A percentile compares a stretch with the other conserved stretches of the same genome.
Conservation (phyloP, 1,284 basidiomycete genomes). For the Neonothopanus nambi region DNA sequence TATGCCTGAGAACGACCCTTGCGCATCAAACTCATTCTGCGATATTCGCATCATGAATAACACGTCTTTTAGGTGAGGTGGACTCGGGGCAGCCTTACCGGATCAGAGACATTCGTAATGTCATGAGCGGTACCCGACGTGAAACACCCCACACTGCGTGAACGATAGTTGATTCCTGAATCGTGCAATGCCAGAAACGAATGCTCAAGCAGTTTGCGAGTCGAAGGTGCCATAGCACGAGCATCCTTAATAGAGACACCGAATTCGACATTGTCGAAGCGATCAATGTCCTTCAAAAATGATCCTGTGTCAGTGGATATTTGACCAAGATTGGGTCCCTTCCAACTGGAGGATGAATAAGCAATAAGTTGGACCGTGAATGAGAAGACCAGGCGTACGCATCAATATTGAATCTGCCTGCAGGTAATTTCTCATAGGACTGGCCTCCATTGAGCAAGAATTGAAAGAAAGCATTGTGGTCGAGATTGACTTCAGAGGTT, state of each 20-base stretch:
- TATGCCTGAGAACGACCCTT: conserved; percentile 26
- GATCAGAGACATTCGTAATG: conserved; percentile 8
- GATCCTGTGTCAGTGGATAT: conserved; percentile 27
- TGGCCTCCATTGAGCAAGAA: conserved; percentile 30
- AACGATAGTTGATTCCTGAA: conserved; percentile 38
- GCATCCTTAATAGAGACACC: conserved; percentile 33
- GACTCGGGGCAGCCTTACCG: not conserved
- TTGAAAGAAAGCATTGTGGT: conserved; percentile 28
- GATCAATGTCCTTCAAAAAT: conserved; percentile 32
- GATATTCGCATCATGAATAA: not conserved
- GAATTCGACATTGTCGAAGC: conserved; percentile 36
- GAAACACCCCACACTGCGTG: conserved; percentile 34
- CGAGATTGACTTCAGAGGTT: conserved; percentile 24
- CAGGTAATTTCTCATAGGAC: conserved; percentile 30
- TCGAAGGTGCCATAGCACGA: conserved; percentile 21
- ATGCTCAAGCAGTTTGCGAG: conserved; percentile 33
- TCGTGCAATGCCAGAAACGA: conserved; percentile 35
- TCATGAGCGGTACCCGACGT: conserved; percentile 26
- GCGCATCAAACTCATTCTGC: conserved; percentile 31
- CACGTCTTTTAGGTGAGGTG: not conserved
- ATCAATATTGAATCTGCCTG: conserved; percentile 29
- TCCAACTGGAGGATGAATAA: conserved; percentile 16
- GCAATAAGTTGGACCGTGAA: not conserved
- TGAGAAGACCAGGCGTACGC: conserved; percentile 18
- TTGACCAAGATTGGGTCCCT: conserved; percentile 22